Evolutionary conservation across 2,329 filamentous ascomycete genomes (phyloP).

Genomic region (Neopestalotiopsis sp.): DNA sequence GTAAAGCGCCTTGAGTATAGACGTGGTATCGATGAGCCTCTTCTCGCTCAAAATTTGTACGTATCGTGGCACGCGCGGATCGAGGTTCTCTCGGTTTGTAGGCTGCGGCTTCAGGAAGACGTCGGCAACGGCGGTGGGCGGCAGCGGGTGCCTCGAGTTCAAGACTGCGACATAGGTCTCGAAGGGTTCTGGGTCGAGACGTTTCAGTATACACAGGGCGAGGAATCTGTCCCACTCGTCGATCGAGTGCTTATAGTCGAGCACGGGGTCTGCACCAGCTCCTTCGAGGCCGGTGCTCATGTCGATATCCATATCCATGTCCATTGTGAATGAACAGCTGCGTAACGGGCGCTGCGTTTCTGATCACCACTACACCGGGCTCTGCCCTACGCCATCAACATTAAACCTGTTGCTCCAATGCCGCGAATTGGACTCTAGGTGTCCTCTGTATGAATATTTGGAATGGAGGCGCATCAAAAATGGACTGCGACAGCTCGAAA

Average conservation of each 20-base stretch:
- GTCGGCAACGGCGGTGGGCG: constrained; percentile 58
- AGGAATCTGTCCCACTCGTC: constrained; percentile 59
- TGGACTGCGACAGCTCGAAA: neutral
- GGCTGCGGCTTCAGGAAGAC: constrained; percentile 62
- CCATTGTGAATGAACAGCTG: neutral
- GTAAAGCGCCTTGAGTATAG: constrained; percentile 60
- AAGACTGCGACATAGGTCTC: constrained; percentile 55
- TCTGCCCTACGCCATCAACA: neutral
- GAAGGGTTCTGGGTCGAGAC: constrained; percentile 61
- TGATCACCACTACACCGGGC: neutral
- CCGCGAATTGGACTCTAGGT: neutral
- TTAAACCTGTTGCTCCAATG: neutral
- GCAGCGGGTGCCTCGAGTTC: constrained; percentile 56
- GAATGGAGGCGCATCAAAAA: neutral
- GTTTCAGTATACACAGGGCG: constrained; percentile 52
- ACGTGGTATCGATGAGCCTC: constrained; percentile 58
- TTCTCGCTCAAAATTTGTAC: constrained; percentile 59
- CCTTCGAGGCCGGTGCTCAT: constrained; percentile 14
- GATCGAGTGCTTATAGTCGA: constrained; percentile 31
- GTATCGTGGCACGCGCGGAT: constrained; percentile 66
- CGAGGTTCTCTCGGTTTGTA: constrained; percentile 55
- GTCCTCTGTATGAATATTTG: neutral
- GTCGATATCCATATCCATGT: constrained; percentile 31
- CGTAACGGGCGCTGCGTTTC: neutral
- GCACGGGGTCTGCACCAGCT: constrained; percentile 11